Percentiles rank a stretch among this genome's conserved stretches.
Evolutionary conservation across 1,284 basidiomycete species (phyloP).

Genomic region (Leucoagaricus sp.): DNA sequence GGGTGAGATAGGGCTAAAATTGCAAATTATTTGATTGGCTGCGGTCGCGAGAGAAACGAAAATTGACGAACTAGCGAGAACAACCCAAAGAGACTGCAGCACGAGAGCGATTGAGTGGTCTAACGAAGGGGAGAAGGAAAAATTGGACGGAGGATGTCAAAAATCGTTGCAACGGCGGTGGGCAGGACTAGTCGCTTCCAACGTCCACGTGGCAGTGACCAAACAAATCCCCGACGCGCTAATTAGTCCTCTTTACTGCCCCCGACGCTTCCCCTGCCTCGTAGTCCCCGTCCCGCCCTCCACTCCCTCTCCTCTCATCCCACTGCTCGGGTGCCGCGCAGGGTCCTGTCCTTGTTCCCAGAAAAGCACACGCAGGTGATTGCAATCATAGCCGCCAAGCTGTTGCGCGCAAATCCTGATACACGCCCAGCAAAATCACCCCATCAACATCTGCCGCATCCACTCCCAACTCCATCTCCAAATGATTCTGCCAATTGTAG

Average conservation of each 20-base stretch:
- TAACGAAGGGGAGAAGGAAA: background rate
- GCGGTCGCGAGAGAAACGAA: background rate
- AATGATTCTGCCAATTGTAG: background rate
- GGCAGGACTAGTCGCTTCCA: slow-evolving; percentile 5
- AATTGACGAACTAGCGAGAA: background rate
- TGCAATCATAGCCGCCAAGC: background rate
- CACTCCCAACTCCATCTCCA: background rate
- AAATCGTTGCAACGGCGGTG: slow-evolving; percentile 8
- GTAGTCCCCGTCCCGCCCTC: background rate
- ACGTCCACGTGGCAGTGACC: slow-evolving; percentile 11
- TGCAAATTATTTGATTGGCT: background rate
- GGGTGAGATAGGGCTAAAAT: background rate
- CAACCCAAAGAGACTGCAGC: background rate
- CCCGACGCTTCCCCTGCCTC: background rate
- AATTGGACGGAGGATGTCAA: slow-evolving; percentile 6
- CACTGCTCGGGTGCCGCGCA: background rate
- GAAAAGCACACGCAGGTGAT: background rate
- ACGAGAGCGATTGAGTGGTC: background rate
- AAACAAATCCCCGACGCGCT: slow-evolving; percentile 14
- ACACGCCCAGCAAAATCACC: background rate
- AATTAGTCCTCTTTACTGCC: background rate
- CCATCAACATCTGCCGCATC: background rate
- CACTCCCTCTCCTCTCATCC: background rate
- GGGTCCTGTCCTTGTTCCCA: background rate
- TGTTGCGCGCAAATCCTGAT: background rate